phyloP scores from a whole-genome alignment of 179 eudicot genomes.

The Corrigiola litoralis region DNA sequence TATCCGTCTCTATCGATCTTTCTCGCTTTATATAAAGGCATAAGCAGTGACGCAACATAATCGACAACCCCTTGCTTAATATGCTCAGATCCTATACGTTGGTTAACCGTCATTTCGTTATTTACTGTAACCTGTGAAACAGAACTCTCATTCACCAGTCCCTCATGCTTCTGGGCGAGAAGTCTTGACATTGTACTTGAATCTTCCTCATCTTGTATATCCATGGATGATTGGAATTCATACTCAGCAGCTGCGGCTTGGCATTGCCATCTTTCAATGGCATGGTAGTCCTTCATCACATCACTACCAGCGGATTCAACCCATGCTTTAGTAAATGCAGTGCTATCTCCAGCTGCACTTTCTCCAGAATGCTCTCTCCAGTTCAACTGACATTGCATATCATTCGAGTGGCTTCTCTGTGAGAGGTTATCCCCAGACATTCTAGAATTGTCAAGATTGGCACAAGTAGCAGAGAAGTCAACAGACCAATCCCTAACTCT shows the following conservation, averaged over 20 bases:
- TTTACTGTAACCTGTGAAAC: conserved; percentile 75
- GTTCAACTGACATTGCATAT: conserved; percentile 52
- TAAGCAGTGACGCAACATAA: conserved; percentile 86
- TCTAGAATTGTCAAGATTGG: conserved; percentile 66
- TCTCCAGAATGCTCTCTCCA: conserved; percentile 85
- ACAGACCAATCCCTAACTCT: conserved; percentile 97
- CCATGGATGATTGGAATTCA: conserved; percentile 54
- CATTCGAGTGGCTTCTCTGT: conserved; percentile 78
- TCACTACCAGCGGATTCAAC: conserved; percentile 79
- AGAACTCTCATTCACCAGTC: conserved; percentile 59
- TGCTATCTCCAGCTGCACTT: conserved; percentile 71
- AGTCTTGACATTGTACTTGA: conserved; percentile 57
- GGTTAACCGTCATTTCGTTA: conserved; percentile 58
- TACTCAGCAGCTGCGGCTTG: conserved; percentile 95
- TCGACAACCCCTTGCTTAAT: conserved; percentile 91
- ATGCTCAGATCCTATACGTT: conserved; percentile 65
- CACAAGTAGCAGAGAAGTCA: conserved; percentile 84
- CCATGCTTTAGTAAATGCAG: conserved; percentile 93
- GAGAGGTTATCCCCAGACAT: conserved; percentile 61
- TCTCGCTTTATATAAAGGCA: conserved; percentile 94
- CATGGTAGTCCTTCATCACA: conserved; percentile 80
- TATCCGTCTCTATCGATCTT: conserved; percentile 89
- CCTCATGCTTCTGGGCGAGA: conserved; percentile 35
- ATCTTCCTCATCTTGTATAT: conserved; percentile 73
- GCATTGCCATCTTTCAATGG: conserved; percentile 97